Percentiles rank a stretch among this genome's conserved stretches.
These are phyloP conservation scores for Pontederia paniculata DNA, from an alignment of 176 grass and related monocot genomes.

Conservation along the genomic window DNA sequence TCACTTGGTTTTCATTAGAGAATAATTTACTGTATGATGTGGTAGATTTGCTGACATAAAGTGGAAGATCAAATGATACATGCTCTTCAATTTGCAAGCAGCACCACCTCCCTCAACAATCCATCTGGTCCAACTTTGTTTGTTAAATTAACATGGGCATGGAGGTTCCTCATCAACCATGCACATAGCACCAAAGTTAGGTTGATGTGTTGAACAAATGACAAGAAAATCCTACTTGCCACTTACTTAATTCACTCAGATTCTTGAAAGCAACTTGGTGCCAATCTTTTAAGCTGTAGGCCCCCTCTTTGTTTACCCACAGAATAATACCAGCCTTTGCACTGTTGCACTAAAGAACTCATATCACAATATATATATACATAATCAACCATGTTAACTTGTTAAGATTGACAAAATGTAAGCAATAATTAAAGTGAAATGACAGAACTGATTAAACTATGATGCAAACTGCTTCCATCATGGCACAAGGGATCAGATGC, in stretches of 20 bases:
- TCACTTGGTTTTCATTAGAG: too few relatives aligned
- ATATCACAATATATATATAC: too few relatives aligned
- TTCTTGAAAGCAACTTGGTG: slow-evolving; percentile 17
- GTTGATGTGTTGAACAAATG: not conserved
- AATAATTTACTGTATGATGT: not conserved
- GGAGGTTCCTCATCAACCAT: not conserved
- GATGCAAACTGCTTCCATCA: not conserved
- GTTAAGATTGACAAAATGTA: too few relatives aligned
- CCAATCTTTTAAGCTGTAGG: not conserved
- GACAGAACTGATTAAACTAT: not conserved
- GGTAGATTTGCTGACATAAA: slow-evolving; percentile 14
- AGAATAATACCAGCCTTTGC: too few relatives aligned
- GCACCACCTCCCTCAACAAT: not conserved
- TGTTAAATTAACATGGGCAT: not conserved
- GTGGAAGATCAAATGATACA: not conserved
- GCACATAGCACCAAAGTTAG: not conserved
- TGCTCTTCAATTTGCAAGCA: not conserved
- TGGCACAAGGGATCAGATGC: not conserved
- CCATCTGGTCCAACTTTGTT: not conserved
- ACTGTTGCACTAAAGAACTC: too few relatives aligned
- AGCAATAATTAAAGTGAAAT: too few relatives aligned
- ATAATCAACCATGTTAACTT: too few relatives aligned
- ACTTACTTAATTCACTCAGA: not conserved
- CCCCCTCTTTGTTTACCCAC: too few relatives aligned
- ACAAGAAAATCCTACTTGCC: not conserved